Evolutionary conservation across 2,329 filamentous ascomycete genomes (phyloP).

Genomic region (Pseudogymnoascus sp.): DNA sequence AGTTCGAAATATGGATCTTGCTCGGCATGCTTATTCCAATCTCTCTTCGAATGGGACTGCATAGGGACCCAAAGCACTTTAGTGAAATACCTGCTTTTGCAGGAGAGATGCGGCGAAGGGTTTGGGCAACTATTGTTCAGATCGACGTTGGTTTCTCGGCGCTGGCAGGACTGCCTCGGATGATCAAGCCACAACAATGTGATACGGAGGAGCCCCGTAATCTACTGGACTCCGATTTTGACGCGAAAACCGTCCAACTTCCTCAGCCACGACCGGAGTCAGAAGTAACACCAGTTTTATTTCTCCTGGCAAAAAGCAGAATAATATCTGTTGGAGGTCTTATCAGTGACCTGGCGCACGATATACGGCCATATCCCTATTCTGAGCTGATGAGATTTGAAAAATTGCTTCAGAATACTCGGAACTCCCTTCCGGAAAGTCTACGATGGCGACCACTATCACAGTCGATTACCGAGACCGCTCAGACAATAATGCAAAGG

Average conservation of each 20-base stretch:
- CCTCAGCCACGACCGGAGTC: slow-evolving; percentile 26
- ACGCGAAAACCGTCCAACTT: slow-evolving; percentile 28
- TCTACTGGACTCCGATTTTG: slow-evolving; percentile 34
- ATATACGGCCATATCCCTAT: slow-evolving; percentile 41
- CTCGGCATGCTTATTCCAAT: slow-evolving; percentile 47
- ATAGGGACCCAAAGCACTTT: slow-evolving; percentile 70
- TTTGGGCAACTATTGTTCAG: slow-evolving; percentile 66
- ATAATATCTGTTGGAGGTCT: slow-evolving; percentile 43
- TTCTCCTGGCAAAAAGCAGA: slow-evolving; percentile 39
- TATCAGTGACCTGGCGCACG: slow-evolving; percentile 45
- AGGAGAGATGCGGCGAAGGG: slow-evolving; percentile 65
- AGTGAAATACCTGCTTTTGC: slow-evolving; percentile 65
- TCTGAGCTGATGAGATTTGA: slow-evolving; percentile 45
- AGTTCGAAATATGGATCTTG: slow-evolving; percentile 41
- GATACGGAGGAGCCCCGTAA: slow-evolving; percentile 71
- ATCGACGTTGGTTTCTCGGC: slow-evolving; percentile 72
- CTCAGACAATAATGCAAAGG: slow-evolving; percentile 41
- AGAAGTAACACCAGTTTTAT: slow-evolving; percentile 23
- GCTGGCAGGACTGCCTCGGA: slow-evolving; percentile 53
- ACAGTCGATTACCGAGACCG: slow-evolving; percentile 40
- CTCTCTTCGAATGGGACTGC: slow-evolving; percentile 63
- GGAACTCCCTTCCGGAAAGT: slow-evolving; percentile 38
- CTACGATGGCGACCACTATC: slow-evolving; percentile 42
- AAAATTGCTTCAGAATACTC: slow-evolving; percentile 37
- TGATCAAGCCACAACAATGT: slow-evolving; percentile 67